phyloP scores from a whole-genome alignment of 2,329 filamentous ascomycete genomes.

The Beauveria varroae region DNA sequence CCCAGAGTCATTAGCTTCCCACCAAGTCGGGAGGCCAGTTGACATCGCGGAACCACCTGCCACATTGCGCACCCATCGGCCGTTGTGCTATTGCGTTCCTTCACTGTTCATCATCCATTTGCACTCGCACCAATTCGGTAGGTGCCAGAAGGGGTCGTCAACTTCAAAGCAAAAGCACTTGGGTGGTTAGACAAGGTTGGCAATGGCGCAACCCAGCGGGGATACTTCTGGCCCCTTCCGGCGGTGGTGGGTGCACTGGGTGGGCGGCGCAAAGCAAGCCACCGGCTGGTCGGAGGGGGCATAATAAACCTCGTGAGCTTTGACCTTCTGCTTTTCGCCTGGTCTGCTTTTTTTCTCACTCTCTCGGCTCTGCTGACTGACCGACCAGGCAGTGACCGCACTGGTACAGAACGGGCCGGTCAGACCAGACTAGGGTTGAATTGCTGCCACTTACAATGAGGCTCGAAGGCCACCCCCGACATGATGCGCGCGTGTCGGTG shows the following conservation, averaged over 20 bases:
- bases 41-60: background rate
- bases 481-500: background rate
- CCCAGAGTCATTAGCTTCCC: background rate
- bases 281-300: background rate
- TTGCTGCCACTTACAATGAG: background rate
- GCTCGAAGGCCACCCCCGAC: too few relatives aligned
- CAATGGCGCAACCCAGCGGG: background rate
- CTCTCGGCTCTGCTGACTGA: background rate
- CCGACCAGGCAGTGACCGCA: too few relatives aligned
- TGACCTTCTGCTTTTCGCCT: constrained; percentile 7
- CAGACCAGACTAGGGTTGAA: background rate
- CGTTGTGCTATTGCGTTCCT: background rate
- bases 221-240: too few relatives aligned
- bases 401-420: too few relatives aligned
- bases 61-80: background rate
- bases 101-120: background rate
- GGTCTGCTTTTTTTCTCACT: background rate
- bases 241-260: too few relatives aligned
- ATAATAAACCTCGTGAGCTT: background rate
- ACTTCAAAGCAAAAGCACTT: background rate
- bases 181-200: background rate
- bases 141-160: background rate
- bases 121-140: background rate
- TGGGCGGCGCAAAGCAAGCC: background rate
- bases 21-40: background rate